Evolutionary conservation across 2,329 filamentous ascomycete genomes (phyloP).

Genomic region (Simplicillium sp.): DNA sequence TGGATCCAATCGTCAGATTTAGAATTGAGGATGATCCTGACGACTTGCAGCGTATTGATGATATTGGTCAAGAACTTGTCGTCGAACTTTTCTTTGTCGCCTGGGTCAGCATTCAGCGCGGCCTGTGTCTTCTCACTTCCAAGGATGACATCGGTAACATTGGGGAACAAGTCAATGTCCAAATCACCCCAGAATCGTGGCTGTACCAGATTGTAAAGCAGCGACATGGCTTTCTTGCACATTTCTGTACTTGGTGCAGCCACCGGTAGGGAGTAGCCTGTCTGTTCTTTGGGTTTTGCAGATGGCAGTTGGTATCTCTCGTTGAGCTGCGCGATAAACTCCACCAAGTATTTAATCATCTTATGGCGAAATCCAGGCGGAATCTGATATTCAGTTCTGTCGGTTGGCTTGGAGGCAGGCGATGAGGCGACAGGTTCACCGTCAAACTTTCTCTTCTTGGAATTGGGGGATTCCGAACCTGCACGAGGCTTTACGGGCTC

Average conservation of each 20-base stretch:
- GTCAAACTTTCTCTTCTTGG: constrained; percentile 69
- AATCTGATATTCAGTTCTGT: constrained; percentile 58
- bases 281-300: constrained; percentile 51
- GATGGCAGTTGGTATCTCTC: constrained; percentile 76
- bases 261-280: constrained; percentile 31
- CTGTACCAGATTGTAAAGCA: constrained; percentile 78
- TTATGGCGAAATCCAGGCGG: constrained; percentile 59
- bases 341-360: constrained; percentile 89
- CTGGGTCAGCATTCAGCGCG: constrained; percentile 48
- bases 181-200: constrained; percentile 86
- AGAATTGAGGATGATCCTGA: constrained; percentile 80
- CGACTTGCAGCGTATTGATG: constrained; percentile 86
- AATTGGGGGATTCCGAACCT: constrained; percentile 56
- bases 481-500: constrained; percentile 13
- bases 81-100: constrained; percentile 63
- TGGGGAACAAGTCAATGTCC: constrained; percentile 83
- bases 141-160: constrained; percentile 78
- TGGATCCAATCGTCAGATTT: constrained; percentile 89
- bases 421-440: constrained; percentile 47
- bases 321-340: constrained; percentile 84
- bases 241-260: constrained; percentile 60
- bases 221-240: constrained; percentile 71
- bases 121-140: constrained; percentile 66
- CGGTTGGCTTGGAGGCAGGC: constrained; percentile 37
- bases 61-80: constrained; percentile 80